Evolutionary conservation across 805 yeast species (phyloP), one percentile per base, ranked within the genome.

Genomic region (Yamadazyma scolyti): DNA sequence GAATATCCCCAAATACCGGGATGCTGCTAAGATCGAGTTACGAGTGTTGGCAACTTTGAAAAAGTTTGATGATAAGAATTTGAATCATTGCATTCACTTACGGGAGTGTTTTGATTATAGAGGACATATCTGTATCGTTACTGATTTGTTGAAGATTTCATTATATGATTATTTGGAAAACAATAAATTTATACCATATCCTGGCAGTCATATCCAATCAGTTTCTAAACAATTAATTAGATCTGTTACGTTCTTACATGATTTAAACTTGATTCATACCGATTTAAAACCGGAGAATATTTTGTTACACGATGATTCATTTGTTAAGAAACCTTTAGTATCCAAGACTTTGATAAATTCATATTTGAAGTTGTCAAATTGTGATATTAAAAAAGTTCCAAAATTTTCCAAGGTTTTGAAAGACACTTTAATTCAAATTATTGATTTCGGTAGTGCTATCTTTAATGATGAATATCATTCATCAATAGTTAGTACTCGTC

Each of bases 241-340:
- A 41, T 81, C 93, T 0, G 94, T 90, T 23, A 83, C 93, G 2
- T 90, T 83, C 49, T 64, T 93, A 40, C 99, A 93, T 56, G 95
- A 86, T 49, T 66, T 93, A 52, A 85, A 82, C 31, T 70, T 93
- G 28, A 86, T 93, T 25, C 99, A 93, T 58, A 93, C 99, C 0
- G 99, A 93, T 56, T 68, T 93, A 44, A 93, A 93, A 60, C 99
- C 99, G 1, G 99, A 93, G 56, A 93, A 93, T 54, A 83, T 93
- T 25, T 58, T 93, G 20, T 64, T 88, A 20, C 73, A 75, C 35
- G 75, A 77, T 46, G 76, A 69, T 46, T 55, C 71, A 1, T 74
- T 51, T 35, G 46, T 43, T 9, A 58, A 67, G 28, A 67, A 67
- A 43, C 58, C 54, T 25, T 48, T 60, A 31, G 39, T 45, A 15